These are phyloP conservation scores for Exidia glandulosa DNA, from an alignment of 768 basidiomycete genomes.

Conservation along the genomic window DNA sequence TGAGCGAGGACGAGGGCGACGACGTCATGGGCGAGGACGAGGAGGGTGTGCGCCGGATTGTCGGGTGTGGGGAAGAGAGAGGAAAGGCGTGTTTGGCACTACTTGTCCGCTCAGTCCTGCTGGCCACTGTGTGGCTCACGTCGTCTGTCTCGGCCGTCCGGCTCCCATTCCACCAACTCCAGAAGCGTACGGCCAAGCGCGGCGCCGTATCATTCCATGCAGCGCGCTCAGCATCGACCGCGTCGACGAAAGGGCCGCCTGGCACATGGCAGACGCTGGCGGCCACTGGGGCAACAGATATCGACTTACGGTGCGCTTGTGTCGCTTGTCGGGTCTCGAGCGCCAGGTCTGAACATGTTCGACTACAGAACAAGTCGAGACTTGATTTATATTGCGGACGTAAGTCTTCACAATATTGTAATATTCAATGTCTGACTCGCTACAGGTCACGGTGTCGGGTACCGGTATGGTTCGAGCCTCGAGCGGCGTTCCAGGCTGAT, in stretches of 20 bases:
- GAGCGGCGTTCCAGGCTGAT: conserved; percentile 4
- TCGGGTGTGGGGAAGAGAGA: no score
- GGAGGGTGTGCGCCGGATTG: no score
- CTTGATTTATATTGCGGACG: conserved; percentile 69
- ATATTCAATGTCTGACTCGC: background rate
- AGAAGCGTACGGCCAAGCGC: background rate
- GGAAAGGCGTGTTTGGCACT: no score
- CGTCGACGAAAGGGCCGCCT: background rate
- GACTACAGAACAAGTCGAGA: conserved; percentile 54
- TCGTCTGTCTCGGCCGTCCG: background rate
- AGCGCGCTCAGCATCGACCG: background rate
- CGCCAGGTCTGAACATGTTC: conserved; percentile 7
- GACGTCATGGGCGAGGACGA: no score
- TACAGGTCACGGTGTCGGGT: conserved; percentile 56
- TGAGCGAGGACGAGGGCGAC: no score
- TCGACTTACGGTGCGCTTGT: conserved; percentile 35
- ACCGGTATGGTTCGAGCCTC: conserved; percentile 30
- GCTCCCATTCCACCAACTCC: background rate
- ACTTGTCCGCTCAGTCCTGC: no score
- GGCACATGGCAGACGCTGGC: background rate
- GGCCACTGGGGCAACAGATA: conserved; percentile 9
- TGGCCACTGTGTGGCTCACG: background rate
- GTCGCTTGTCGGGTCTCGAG: background rate
- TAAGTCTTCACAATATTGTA: conserved; percentile 26
- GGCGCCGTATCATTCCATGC: background rate